Conservation (phyloP, 2,329 filamentous ascomycete species). For the Apiospora malaysiana region DNA sequence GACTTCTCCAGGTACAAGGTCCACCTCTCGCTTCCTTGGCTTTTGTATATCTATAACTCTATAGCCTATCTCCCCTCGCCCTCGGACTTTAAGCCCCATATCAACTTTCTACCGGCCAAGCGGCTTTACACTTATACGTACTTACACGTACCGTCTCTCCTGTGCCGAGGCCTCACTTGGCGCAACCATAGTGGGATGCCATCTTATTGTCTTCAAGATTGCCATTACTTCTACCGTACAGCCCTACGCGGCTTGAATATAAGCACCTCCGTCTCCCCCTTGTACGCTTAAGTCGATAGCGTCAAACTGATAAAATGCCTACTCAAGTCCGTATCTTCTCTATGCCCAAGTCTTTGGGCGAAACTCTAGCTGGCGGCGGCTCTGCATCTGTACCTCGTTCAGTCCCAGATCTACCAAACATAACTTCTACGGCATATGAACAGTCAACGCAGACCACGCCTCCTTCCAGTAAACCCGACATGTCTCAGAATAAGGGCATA, state of each 20-base stretch:
- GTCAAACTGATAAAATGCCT: constrained; percentile 61
- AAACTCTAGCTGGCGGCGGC: constrained; percentile 63
- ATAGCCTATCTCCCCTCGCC: constrained; percentile 12
- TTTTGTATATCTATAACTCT: not conserved
- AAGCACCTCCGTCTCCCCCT: constrained; percentile 76
- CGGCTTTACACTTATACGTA: constrained; percentile 21
- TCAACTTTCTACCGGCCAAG: constrained; percentile 17
- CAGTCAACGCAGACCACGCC: not conserved
- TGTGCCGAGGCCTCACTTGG: constrained; percentile 28
- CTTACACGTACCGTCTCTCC: constrained; percentile 24
- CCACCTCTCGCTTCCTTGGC: not conserved
- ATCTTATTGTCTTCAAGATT: constrained; percentile 82
- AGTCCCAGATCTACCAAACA: constrained; percentile 40
- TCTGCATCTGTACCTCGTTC: constrained; percentile 47
- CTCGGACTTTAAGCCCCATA: constrained; percentile 7
- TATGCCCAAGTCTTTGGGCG: constrained; percentile 74
- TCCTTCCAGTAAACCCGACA: not conserved
- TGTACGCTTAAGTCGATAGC: constrained; percentile 66
- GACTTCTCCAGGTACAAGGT: not conserved
- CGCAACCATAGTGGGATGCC: constrained; percentile 68
- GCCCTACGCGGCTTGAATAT: constrained; percentile 86
- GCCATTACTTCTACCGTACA: constrained; percentile 92
- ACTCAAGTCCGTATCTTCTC: constrained; percentile 74
- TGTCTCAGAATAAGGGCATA: constrained; percentile 62
- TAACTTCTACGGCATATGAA: constrained; percentile 28